These are phyloP conservation scores for Ustilago sp. DNA, from an alignment of 1,284 basidiomycete genomes.

Conservation along the genomic window DNA sequence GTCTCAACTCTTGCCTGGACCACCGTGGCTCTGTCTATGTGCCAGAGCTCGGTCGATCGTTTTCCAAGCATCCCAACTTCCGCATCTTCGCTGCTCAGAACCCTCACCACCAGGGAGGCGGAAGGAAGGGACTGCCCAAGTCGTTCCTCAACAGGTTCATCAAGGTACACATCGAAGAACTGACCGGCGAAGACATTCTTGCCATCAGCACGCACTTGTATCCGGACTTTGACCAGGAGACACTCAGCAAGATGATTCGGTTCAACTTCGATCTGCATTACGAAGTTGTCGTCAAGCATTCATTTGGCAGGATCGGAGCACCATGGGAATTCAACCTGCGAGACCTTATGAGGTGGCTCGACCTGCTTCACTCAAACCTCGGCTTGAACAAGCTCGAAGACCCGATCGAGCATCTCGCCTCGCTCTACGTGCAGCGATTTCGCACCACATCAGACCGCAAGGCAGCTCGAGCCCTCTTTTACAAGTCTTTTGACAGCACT, in stretches of 20 bases:
- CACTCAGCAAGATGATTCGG: conserved; percentile 82
- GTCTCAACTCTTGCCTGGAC: conserved; percentile 95
- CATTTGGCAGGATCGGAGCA: conserved; percentile 84
- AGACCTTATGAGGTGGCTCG: conserved; percentile 89
- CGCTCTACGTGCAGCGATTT: conserved; percentile 85
- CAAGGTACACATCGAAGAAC: conserved; percentile 92
- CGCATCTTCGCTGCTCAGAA: conserved; percentile 98
- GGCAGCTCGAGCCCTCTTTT: conserved; percentile 77
- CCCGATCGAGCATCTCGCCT: conserved; percentile 59
- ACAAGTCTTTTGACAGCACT: conserved; percentile 73
- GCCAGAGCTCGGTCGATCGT: conserved; percentile 91
- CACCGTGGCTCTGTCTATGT: conserved; percentile 95
- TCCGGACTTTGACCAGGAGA: conserved; percentile 72
- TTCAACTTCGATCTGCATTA: conserved; percentile 81
- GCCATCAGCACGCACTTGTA: conserved; percentile 83
- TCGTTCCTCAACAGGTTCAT: conserved; percentile 98
- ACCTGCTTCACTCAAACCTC: conserved; percentile 71
- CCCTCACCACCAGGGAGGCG: conserved; percentile 94
- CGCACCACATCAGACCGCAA: conserved; percentile 78
- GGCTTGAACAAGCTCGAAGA: conserved; percentile 74
- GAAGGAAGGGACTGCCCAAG: conserved; percentile 95
- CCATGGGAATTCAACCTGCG: conserved; percentile 99
- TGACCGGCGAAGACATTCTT: conserved; percentile 82
- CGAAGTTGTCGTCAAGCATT: conserved; percentile 77
- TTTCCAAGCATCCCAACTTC: conserved; percentile 88